Evolutionary conservation across 1,284 basidiomycete genomes (phyloP), one percentile per base, ranked within the genome.

Genomic region (Pholiota adiposa): DNA sequence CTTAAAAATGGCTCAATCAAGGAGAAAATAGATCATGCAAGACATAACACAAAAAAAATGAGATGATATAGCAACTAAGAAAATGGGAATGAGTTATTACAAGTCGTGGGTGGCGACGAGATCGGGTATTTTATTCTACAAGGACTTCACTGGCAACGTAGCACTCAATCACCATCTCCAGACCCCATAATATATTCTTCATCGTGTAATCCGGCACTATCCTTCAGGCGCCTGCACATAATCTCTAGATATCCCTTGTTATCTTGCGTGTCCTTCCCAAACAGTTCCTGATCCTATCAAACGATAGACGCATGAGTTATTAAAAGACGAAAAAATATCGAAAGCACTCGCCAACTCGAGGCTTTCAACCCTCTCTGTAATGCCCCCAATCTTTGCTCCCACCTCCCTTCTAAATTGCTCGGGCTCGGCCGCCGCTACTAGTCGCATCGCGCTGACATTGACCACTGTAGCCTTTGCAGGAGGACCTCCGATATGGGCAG

Each of bases 191-290:
- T n/a, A 1, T 44, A 51, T 31, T 25, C 51, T 33, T 72, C 72
- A 31, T 81, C 82, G 43, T 80, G 78, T 59, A 89, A 68, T 18
- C 86, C 88, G 16, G 80, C 76, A 62, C 78, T 81, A 62, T 90
- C 88, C 62, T 82, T 79, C 68, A 91, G 69, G 65, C 89, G 74
- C 53, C 87, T 76, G 48, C 80, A 79, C 88, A 92, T 90, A 58
- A 89, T 86, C 65, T 89, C 84, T 53, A 90, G 76, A 66, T 90
- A 90, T 38, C 77, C 81, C 56, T 83, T 82, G 63, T 81, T 87
- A 18, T 83, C 80, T 58, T 82, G 80, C 82, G 83, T 84, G 53
- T 86, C 83, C 36, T 71, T 69, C 16, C 79, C 81, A 43, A 77
- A 63, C 9, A 73, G 71, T 52, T 79, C 77, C 3, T 65, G 66